These are phyloP conservation scores for Linum lewisii DNA, from an alignment of 345 rosid species.

Conservation along the genomic window DNA sequence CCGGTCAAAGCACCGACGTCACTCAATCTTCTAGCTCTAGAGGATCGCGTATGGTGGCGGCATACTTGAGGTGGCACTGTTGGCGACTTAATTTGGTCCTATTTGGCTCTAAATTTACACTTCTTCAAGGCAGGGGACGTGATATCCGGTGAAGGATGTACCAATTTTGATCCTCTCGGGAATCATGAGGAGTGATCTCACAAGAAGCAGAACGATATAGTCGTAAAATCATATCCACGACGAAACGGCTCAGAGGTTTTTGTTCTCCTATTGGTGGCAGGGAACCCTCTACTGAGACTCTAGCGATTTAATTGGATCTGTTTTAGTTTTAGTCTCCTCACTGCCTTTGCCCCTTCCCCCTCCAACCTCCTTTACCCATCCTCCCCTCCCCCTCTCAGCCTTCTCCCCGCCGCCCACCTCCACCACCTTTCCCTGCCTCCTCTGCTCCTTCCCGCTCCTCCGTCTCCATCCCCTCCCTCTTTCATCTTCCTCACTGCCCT, in stretches of 20 bases:
- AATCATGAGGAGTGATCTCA: slow-evolving; percentile 47
- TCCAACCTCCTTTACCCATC: too few relatives aligned
- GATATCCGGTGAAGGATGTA: slow-evolving; percentile 25
- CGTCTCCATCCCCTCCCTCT: too few relatives aligned
- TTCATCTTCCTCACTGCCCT: too few relatives aligned
- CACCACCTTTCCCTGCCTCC: too few relatives aligned
- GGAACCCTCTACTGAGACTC: slow-evolving; percentile 47
- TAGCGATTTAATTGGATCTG: slow-evolving; percentile 29
- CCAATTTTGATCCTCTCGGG: slow-evolving; percentile 38
- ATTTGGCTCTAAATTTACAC: neutral
- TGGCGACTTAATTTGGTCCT: neutral
- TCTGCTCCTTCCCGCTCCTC: too few relatives aligned
- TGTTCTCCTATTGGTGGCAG: slow-evolving; percentile 46
- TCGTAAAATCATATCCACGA: slow-evolving; percentile 53
- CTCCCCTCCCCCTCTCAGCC: too few relatives aligned
- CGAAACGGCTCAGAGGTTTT: slow-evolving; percentile 41
- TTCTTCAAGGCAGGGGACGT: neutral
- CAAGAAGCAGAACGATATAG: slow-evolving; percentile 40
- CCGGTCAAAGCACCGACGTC: slow-evolving; percentile 33
- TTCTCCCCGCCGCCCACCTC: too few relatives aligned
- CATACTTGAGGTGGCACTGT: neutral
- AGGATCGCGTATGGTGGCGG: neutral
- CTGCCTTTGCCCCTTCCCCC: too few relatives aligned
- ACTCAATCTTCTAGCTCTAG: slow-evolving; percentile 15
- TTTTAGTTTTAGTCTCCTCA: slow-evolving; percentile 33